phyloP scores from a whole-genome alignment of 768 basidiomycete species.

The Hericium rajendrae region DNA sequence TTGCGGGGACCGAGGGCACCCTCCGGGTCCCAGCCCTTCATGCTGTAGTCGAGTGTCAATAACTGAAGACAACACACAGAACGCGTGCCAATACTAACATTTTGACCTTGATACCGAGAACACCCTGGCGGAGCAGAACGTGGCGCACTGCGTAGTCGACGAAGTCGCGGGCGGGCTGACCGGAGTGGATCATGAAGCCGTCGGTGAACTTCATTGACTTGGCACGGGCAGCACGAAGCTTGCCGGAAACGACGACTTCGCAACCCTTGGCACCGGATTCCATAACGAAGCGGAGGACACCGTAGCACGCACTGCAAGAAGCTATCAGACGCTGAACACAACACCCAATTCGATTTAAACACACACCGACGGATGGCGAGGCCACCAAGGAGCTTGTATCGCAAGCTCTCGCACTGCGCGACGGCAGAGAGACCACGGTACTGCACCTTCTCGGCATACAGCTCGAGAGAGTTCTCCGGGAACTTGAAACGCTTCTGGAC shows the following conservation, averaged over 20 bases:
- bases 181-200: constrained; percentile 98
- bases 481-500: constrained; percentile 99
- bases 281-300: constrained; percentile 99
- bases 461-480: constrained; percentile 96
- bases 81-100: constrained; percentile 47
- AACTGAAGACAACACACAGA: neutral
- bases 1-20: constrained; percentile 83
- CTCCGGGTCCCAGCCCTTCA: constrained; percentile 94
- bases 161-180: constrained; percentile 94
- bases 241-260: constrained; percentile 98
- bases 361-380: constrained; percentile 95
- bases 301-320: constrained; percentile 78
- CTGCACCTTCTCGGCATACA: constrained; percentile 99
- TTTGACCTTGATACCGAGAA: constrained; percentile 99
- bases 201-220: constrained; percentile 99
- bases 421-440: constrained; percentile 96
- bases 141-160: constrained; percentile 97
- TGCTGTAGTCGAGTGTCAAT: constrained; percentile 38
- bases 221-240: constrained; percentile 98
- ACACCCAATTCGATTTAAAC: neutral
- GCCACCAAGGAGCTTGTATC: constrained; percentile 99
- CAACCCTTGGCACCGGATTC: constrained; percentile 99
- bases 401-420: constrained; percentile 95
- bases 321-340: neutral
- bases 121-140: constrained; percentile 96